Conservation (phyloP, 192 early-diverging fungal genomes). For the Coemansia sp. region DNA sequence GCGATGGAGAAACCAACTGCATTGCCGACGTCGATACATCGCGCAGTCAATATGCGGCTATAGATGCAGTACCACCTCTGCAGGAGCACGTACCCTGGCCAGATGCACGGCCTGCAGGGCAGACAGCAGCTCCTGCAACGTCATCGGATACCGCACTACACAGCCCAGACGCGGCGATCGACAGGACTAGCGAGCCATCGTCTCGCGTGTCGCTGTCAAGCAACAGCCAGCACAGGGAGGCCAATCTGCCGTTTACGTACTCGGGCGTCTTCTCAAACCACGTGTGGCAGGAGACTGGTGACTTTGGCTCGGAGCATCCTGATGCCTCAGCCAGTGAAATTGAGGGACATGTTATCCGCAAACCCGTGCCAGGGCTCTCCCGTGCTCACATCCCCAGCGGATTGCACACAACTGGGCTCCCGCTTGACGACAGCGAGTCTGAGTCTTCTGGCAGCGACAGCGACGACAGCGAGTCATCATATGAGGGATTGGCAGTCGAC, state of each 20-base stretch:
- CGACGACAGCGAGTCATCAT: slow-evolving; percentile 46
- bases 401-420: slow-evolving; percentile 23
- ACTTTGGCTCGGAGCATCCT: not conserved
- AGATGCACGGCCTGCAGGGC: slow-evolving; percentile 10
- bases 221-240: slow-evolving; percentile 8
- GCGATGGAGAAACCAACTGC: not conserved
- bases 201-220: slow-evolving; percentile 13
- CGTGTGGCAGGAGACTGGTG: slow-evolving; percentile 12
- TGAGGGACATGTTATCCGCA: not conserved
- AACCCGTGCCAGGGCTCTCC: not conserved
- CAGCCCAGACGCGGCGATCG: not conserved
- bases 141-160: not conserved
- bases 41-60: slow-evolving; percentile 34
- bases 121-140: not conserved
- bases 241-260: slow-evolving; percentile 47
- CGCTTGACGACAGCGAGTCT: slow-evolving; percentile 24
- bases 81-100: slow-evolving; percentile 17
- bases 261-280: slow-evolving; percentile 48
- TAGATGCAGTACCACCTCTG: slow-evolving; percentile 26
- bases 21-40: not conserved
- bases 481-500: slow-evolving; percentile 53
- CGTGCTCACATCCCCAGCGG: slow-evolving; percentile 31
- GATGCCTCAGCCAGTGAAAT: not conserved
- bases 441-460: slow-evolving; percentile 8
- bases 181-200: slow-evolving; percentile 5